These are phyloP conservation scores for Musa itinerans DNA, from an alignment of 176 grass and related monocot species.

Conservation along the genomic window DNA sequence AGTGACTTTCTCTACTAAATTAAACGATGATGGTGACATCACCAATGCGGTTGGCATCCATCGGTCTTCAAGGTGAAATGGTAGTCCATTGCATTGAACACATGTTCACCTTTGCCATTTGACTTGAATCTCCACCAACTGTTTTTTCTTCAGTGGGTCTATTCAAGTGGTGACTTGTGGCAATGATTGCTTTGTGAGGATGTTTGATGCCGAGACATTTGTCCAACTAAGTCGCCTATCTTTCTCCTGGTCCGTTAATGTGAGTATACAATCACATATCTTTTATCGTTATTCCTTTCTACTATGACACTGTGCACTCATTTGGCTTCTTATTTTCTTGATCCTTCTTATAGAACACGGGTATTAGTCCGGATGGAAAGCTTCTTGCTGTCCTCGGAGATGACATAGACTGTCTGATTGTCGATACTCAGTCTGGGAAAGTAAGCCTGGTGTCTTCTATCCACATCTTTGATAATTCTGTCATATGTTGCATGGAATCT, in stretches of 20 bases:
- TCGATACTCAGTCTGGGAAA: slow-evolving; percentile 57
- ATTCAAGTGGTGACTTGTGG: slow-evolving; percentile 36
- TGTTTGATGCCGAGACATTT: slow-evolving; percentile 38
- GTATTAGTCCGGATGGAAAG: slow-evolving; percentile 53
- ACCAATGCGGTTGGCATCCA: slow-evolving; percentile 69
- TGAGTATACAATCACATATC: slow-evolving; percentile 19
- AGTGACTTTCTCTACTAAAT: slow-evolving; percentile 51
- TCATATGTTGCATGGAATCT: neutral
- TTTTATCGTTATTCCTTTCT: no score
- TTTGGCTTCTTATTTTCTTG: neutral
- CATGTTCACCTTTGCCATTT: slow-evolving; percentile 10
- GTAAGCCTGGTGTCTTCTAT: slow-evolving; percentile 20
- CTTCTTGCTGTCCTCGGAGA: slow-evolving; percentile 65
- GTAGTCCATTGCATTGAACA: neutral
- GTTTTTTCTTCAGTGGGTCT: slow-evolving; percentile 31
- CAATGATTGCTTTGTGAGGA: slow-evolving; percentile 47
- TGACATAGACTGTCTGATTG: slow-evolving; percentile 42
- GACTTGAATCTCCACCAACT: neutral
- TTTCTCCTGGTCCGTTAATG: slow-evolving; percentile 62
- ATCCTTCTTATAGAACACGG: slow-evolving; percentile 31
- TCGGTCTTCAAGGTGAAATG: slow-evolving; percentile 45
- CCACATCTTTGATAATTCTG: neutral
- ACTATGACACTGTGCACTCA: neutral
- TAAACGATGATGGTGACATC: slow-evolving; percentile 52
- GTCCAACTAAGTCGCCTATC: slow-evolving; percentile 25